Evolutionary conservation across 2,329 filamentous ascomycete species (phyloP).

Genomic region (Arthrobotrys megalospora): DNA sequence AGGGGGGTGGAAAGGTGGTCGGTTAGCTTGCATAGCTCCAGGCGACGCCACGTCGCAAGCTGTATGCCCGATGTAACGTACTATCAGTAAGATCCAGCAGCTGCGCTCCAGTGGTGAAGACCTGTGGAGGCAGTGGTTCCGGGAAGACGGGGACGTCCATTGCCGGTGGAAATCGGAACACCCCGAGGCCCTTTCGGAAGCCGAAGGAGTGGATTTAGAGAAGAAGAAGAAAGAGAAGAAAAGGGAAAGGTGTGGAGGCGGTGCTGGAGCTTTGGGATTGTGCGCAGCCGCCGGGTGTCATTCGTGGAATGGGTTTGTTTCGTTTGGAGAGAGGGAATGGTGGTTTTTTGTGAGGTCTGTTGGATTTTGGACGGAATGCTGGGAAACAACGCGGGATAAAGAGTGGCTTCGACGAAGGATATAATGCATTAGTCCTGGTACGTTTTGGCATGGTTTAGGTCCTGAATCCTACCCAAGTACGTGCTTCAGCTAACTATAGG

Average conservation of each 20-base stretch:
- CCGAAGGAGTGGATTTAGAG: conserved; percentile 33
- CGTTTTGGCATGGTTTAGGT: no score
- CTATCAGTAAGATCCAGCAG: conserved; percentile 96
- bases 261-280: conserved; percentile 52
- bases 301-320: conserved; percentile 33
- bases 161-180: conserved; percentile 41
- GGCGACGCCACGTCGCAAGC: background rate
- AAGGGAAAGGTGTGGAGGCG: conserved; percentile 41
- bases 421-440: background rate
- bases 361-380: conserved; percentile 38
- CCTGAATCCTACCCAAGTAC: no score
- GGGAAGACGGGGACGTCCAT: conserved; percentile 64
- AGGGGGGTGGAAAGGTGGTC: conserved; percentile 30
- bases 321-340: conserved; percentile 6
- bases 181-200: conserved; percentile 29
- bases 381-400: conserved; percentile 21
- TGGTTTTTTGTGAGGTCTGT: conserved; percentile 50
- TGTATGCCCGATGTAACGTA: conserved; percentile 71
- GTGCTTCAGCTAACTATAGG: no score
- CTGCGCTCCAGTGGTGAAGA: conserved; percentile 98
- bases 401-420: background rate
- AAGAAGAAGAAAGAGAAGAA: conserved; percentile 7
- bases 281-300: conserved; percentile 50
- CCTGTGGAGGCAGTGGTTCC: conserved; percentile 86
- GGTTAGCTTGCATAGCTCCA: conserved; percentile 38